These are phyloP conservation scores for Erythrobasidium yunnanense DNA, from an alignment of 768 basidiomycete species.

Conservation along the genomic window DNA sequence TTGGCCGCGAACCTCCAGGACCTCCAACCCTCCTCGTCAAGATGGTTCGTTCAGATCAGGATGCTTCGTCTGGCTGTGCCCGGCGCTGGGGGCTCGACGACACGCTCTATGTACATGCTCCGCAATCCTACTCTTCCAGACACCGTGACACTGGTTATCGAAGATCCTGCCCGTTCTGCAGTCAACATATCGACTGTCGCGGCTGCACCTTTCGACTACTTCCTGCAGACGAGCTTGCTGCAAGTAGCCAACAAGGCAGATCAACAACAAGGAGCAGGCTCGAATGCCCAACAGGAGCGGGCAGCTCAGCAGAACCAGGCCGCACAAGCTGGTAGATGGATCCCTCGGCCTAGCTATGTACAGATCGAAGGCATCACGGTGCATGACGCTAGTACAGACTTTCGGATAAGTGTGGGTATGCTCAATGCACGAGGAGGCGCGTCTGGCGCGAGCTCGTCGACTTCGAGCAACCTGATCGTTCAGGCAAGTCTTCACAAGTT, in stretches of 20 bases:
- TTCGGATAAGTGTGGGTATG: constrained; percentile 2
- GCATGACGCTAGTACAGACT: not conserved
- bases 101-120: constrained; percentile 13
- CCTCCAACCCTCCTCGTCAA: not conserved
- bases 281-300: not conserved
- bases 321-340: not conserved
- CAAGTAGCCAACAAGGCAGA: not conserved
- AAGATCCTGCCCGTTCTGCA: constrained; percentile 9
- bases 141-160: constrained; percentile 11
- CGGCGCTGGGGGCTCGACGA: not conserved
- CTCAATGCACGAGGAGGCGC: constrained; percentile 6
- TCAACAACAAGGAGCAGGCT: not conserved
- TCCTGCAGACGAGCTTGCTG: not conserved
- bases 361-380: constrained; percentile 10
- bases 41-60: constrained; percentile 10
- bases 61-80: constrained; percentile 1
- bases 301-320: not conserved
- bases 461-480: not conserved
- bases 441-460: not conserved
- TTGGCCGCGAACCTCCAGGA: not conserved
- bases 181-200: constrained; percentile 9
- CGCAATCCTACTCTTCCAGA: constrained; percentile 5
- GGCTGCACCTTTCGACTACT: not conserved
- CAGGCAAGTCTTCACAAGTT: not conserved
- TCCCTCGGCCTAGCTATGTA: not conserved